Evolutionary conservation across 1,284 basidiomycete genomes (phyloP).

Genomic region (Hypsizygus ulmarius): DNA sequence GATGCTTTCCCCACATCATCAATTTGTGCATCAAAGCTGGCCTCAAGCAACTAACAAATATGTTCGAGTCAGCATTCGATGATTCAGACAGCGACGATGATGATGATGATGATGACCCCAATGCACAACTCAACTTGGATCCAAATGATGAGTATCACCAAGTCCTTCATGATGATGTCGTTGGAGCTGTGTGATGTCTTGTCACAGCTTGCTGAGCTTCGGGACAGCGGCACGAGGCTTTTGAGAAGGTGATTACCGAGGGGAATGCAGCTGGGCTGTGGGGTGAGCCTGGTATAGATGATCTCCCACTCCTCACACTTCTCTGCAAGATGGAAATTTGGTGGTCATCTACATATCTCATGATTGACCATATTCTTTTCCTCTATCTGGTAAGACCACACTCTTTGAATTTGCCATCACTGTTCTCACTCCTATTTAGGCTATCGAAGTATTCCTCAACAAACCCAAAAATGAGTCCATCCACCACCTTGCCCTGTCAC

Average conservation of each 20-base stretch:
- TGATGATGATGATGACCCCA: neutral
- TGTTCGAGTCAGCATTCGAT: neutral
- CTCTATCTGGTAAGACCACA: slow-evolving; percentile 21
- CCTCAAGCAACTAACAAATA: slow-evolving; percentile 13
- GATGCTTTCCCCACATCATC: slow-evolving; percentile 35
- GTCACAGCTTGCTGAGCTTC: slow-evolving; percentile 24
- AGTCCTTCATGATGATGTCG: slow-evolving; percentile 21
- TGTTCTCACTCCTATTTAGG: slow-evolving; percentile 1
- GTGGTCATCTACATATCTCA: slow-evolving; percentile 29
- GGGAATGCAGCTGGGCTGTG: slow-evolving; percentile 18
- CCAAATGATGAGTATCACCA: neutral
- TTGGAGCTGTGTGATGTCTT: slow-evolving; percentile 19
- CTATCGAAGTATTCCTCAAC: neutral
- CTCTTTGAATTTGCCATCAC: too few relatives aligned
- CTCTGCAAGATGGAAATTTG: slow-evolving; percentile 25
- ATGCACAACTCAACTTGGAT: slow-evolving; percentile 7
- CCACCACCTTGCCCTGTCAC: neutral
- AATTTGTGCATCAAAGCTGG: slow-evolving; percentile 31
- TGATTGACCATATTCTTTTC: slow-evolving; percentile 30
- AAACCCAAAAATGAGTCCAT: neutral
- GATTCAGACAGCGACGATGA: neutral
- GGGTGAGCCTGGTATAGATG: neutral
- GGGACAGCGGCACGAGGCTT: slow-evolving; percentile 24
- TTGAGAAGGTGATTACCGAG: slow-evolving; percentile 19
- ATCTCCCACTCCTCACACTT: slow-evolving; percentile 16